These are phyloP conservation scores for Backusella australiensis DNA, from an alignment of 192 early-diverging fungal genomes.

Conservation along the genomic window DNA sequence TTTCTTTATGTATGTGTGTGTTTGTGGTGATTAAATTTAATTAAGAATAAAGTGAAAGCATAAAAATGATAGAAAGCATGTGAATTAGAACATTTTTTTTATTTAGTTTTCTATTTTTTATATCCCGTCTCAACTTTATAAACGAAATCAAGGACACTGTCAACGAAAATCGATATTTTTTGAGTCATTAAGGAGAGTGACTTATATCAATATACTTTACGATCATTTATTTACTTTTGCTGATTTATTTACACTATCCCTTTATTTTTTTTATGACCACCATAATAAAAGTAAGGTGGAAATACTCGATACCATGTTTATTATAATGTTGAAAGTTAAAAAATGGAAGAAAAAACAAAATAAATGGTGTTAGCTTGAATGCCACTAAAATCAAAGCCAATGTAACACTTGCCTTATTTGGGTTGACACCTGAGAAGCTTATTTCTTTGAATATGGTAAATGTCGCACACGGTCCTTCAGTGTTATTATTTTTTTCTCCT, in stretches of 20 bases:
- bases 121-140: neutral
- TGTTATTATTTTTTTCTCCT: neutral
- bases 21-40: neutral
- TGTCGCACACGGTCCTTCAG: neutral
- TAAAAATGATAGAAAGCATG: neutral
- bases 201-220: neutral
- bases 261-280: neutral
- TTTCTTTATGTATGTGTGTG: neutral
- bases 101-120: neutral
- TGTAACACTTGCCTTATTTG: neutral
- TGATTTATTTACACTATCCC: neutral
- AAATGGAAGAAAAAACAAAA: neutral
- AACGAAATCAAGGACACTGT: neutral
- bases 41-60: neutral
- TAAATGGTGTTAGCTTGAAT: neutral
- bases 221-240: neutral
- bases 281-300: neutral
- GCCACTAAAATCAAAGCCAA: conserved; percentile 1
- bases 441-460: neutral
- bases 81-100: neutral
- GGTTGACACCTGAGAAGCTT: neutral
- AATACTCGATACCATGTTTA: neutral
- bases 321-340: neutral
- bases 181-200: neutral
- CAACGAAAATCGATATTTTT: neutral